Base-by-base conservation (phyloP, 1,139 yeast species). In the Geotrichum fermentans region DNA sequence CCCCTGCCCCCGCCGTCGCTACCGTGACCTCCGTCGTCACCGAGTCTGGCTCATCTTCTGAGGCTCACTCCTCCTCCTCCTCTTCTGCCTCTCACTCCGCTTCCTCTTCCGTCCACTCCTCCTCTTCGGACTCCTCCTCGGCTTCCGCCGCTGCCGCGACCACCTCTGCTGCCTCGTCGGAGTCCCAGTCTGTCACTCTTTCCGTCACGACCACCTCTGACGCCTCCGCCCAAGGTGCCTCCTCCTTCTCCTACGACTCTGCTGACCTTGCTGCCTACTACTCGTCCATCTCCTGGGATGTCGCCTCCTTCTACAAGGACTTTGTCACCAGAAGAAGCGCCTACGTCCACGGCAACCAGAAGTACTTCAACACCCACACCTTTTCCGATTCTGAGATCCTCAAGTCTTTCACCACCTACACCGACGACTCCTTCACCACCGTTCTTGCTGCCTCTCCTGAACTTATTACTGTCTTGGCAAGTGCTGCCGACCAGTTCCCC, bases 401-500 rank as follows among this genome's bases (percentile, higher is more conserved):
- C 20, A 39, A 45, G 5, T 13, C 39, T 2, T 24, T 49, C 22
- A 38, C 48, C 29, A 45, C 49, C 7, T 49, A 49, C 34, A 49
- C 49, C 14, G 52, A 49, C 29, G 47, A 43, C 41, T 30, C 44
- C 11, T 51, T 41, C 24, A 44, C 53, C 4, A 41, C 53, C n/a
- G 21, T 16, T 11, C 17, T 47, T 8, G 28, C 38, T 20, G 29
- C 18, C 2, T 32, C 43, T 6, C 51, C 51, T 1, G 42, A 32
- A n/a, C 30, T 43, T 28, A 24, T 40, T 21, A 40, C 51, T 10
- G 49, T 32, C 10, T 28, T 51, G 14, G 50, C 53, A 8, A 44
- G 35, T 29, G 22, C 42, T 10, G 53, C 53, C 8, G 21, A 45
- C n/a, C 39, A 51, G 40, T 44, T 51, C 41, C 53, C 53, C 8